Conservation (phyloP, 768 basidiomycete genomes). For the Pulveroboletus sp. region DNA sequence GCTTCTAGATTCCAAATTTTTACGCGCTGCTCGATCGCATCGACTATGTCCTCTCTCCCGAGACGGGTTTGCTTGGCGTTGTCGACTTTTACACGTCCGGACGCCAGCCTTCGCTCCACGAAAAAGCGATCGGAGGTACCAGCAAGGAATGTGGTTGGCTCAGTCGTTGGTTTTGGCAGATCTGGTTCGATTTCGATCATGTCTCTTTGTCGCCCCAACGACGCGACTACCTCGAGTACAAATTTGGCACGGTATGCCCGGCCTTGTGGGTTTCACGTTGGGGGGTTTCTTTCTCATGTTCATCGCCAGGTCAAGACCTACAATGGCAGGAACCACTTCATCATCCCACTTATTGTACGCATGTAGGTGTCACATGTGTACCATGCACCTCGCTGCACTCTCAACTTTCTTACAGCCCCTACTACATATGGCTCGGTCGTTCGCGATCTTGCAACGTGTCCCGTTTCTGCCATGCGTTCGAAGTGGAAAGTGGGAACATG, state of each 20-base stretch:
- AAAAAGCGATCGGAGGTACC: conserved; percentile 58
- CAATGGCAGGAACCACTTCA: conserved; percentile 68
- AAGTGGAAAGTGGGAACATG: conserved; percentile 57
- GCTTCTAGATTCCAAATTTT: conserved; percentile 51
- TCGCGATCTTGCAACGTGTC: conserved; percentile 58
- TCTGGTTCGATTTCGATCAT: conserved; percentile 59
- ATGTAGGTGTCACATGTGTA: conserved; percentile 38
- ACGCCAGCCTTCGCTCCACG: conserved; percentile 50
- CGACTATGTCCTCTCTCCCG: conserved; percentile 56
- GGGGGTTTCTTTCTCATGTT: not conserved
- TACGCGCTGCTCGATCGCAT: conserved; percentile 65
- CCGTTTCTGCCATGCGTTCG: conserved; percentile 52
- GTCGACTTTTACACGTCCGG: conserved; percentile 69
- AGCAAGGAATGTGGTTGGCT: conserved; percentile 61
- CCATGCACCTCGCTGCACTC: not conserved
- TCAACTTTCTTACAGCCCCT: conserved; percentile 38
- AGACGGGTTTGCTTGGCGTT: conserved; percentile 58
- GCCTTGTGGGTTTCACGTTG: not conserved
- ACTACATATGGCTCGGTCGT: conserved; percentile 75
- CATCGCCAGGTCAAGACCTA: conserved; percentile 49
- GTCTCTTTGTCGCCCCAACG: conserved; percentile 53
- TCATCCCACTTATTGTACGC: conserved; percentile 61
- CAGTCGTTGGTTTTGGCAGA: conserved; percentile 75
- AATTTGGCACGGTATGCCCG: conserved; percentile 60
- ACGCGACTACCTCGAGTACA: conserved; percentile 72